Percentiles rank a stretch among this genome's conserved stretches.
These are phyloP conservation scores for Zygoascus biomembranicola DNA, from an alignment of 805 yeast species.

Conservation along the genomic window DNA sequence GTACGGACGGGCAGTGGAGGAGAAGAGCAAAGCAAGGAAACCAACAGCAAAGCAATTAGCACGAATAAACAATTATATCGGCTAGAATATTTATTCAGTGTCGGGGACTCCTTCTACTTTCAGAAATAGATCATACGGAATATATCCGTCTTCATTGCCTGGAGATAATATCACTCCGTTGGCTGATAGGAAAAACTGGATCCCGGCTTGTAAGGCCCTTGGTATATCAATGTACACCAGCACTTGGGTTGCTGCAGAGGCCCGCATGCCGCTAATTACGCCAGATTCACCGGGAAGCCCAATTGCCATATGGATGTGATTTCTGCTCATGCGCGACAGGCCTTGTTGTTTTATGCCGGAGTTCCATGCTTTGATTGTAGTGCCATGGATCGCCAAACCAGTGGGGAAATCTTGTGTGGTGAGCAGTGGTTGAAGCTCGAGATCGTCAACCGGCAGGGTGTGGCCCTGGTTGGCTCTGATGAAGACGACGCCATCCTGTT, in stretches of 20 bases:
- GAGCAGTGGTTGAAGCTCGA: conserved; percentile 35
- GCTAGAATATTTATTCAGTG: too few relatives aligned
- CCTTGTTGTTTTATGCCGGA: conserved; percentile 47
- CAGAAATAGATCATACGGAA: conserved; percentile 38
- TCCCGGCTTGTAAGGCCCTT: conserved; percentile 37
- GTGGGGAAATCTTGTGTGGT: conserved; percentile 39
- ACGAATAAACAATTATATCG: too few relatives aligned
- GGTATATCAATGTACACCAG: conserved; percentile 55
- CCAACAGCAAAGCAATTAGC: too few relatives aligned
- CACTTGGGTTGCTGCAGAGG: conserved; percentile 38
- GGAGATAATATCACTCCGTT: conserved; percentile 69
- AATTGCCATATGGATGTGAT: conserved; percentile 79
- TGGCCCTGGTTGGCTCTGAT: conserved; percentile 97
- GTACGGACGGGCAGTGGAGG: too few relatives aligned
- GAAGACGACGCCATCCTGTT: conserved; percentile 3
- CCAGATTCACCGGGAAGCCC: conserved; percentile 39
- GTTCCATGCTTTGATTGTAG: conserved; percentile 42
- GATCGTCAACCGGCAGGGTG: conserved; percentile 42
- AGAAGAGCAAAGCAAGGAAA: too few relatives aligned
- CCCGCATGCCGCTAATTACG: conserved; percentile 69
- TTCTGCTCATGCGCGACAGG: conserved; percentile 60
- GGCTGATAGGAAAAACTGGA: conserved; percentile 50
- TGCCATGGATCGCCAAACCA: conserved; percentile 69
- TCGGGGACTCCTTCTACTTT: conserved; percentile 26
- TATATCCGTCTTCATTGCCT: conserved; percentile 49